These are phyloP conservation scores for Metschnikowia corniflorae DNA, from an alignment of 805 yeast genomes.

Conservation along the genomic window DNA sequence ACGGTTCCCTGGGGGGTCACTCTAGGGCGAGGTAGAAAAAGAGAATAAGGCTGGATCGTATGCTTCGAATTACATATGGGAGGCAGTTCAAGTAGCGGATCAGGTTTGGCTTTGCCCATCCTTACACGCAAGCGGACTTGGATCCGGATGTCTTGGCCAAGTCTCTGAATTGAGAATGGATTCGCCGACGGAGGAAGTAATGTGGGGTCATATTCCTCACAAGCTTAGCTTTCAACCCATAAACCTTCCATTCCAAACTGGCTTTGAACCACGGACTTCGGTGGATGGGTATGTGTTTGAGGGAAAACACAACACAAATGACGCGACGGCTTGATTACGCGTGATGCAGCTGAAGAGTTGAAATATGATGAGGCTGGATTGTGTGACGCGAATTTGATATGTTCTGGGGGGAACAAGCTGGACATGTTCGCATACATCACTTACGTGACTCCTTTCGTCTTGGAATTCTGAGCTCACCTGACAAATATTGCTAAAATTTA, in stretches of 20 bases:
- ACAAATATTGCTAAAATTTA: conserved; percentile 53
- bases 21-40: no score
- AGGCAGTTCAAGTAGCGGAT: no score
- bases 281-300: conserved; percentile 12
- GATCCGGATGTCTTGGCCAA: conserved; percentile 21
- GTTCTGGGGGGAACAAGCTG: conserved; percentile 80
- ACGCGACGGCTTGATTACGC: conserved; percentile 35
- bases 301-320: conserved; percentile 24
- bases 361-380: conserved; percentile 51
- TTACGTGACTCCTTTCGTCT: conserved; percentile 63
- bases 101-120: no score
- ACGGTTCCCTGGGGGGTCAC: no score
- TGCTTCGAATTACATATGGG: no score
- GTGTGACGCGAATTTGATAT: conserved; percentile 80
- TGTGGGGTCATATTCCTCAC: conserved; percentile 42
- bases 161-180: conserved; percentile 38
- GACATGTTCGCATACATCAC: conserved; percentile 89
- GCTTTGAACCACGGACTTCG: conserved; percentile 57
- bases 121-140: no score
- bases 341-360: conserved; percentile 50
- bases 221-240: conserved; percentile 40
- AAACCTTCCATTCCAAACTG: conserved; percentile 37
- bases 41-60: no score
- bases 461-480: conserved; percentile 55
- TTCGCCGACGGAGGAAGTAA: conserved; percentile 49